Base-by-base conservation (phyloP, 2,329 filamentous ascomycete species). In the Arthrobotrys pseudoclavata region DNA sequence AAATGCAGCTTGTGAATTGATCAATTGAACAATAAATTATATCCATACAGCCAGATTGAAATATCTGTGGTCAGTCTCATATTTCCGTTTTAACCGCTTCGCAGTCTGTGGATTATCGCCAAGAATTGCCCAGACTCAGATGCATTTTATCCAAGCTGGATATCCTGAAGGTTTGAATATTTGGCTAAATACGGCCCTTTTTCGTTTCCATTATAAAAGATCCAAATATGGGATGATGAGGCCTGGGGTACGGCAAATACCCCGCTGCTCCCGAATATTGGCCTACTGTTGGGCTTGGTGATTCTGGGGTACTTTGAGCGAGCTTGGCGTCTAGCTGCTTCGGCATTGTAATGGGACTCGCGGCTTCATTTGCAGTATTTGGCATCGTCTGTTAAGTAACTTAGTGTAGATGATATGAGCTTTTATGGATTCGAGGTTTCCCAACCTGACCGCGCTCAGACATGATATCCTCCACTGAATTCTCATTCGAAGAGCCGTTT, bases 111-210 rank as follows among this genome's bases (percentile, higher is more conserved):
- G 61, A n/a, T 15, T 12, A 10, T 26, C 66, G 57, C 64, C 50
- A 69, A 57, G 64, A 55, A n/a, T 9, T 62, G 20, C 53, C 40
- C 48, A 48, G 53, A 42, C 29, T 24, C 13, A 34, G 37, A 45
- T 61, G 40, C 42, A 40, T 53, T 55, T 76, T 76, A 76, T 60
- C 72, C 64, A 53, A 50, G 24, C 37, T 63, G 10, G 55, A 50
- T 50, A 63, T 64, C 64, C 42, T 52, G 45, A 69, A 63, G 22
- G 18, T 29, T 61, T 40, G 31, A 45, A 18, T 31, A 52, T 76
- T 70, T 76, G 72, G 72, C 66, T 76, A 76, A 76, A 76, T 76
- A 52, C 63, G 63, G 63, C 22, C 45, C 55, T 69, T 75, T 75
- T 55, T 55, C 62, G 64, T 76, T 76, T 69, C 71, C 63, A 63